Base-by-base conservation (phyloP, 1,284 basidiomycete species). In the Irpex sp. region DNA sequence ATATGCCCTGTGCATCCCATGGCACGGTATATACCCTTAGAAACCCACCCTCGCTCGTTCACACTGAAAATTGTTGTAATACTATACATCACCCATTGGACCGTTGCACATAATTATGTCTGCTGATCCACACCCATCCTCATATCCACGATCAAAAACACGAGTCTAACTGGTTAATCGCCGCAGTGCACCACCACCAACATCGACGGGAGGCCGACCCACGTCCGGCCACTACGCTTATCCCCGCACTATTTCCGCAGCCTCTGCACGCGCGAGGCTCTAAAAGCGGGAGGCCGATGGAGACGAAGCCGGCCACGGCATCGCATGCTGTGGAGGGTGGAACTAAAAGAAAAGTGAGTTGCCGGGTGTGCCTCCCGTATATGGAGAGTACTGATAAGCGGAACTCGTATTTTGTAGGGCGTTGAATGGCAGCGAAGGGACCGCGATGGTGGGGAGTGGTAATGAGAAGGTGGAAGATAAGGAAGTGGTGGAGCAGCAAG, bases 231-330 rank as follows among this genome's bases (percentile, higher is more conserved):
- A 51, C 34, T 54, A 19, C 34, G 58, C 37, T 57, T 64, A 56
- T 58, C 47, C 57, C 69, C 70, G 66, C 66, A 65, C 67, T 67
- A 69, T 62, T 31, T 61, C 70, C 70, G 62, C 68, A 3, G 66
- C 68, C 40, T 47, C 40, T 47, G 40, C 40, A 47, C 40, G 40
- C 40, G 40, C 40, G 57, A 67, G 68, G 60, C 58, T 71, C 57
- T 69, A 59, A 65, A 69, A 55, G 21, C 58, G 48, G 17, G n/a
- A 7, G 31, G 19, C 40, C 40, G 40, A 47, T 47, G 15, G 49
- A 26, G 26, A 44, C 56, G 37, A 55, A 26, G 58, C 31, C 7
- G 31, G 11, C 15, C 36, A 7, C 15, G 8, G 26, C 31, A 57
- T n/a, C 34, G 34, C 34, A 7, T 57, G 34, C 15, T 19, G 51